Evolutionary conservation across 495 filamentous ascomycete genomes (phyloP).

Genomic region (Darksidea phi): DNA sequence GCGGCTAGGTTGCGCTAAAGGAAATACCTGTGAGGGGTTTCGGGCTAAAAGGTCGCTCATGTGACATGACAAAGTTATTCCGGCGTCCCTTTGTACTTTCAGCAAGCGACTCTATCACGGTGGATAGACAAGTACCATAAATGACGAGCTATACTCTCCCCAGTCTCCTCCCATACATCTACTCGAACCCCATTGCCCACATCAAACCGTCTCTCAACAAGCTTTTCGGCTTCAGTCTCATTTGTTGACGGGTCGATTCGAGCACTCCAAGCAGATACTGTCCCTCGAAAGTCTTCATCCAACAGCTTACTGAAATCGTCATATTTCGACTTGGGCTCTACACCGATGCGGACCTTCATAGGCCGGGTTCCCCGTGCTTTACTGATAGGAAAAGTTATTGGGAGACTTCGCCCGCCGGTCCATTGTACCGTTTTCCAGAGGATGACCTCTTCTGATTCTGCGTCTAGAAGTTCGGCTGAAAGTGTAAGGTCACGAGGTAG

Average conservation of each 20-base stretch:
- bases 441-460: constrained; percentile 42
- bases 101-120: background rate
- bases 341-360: constrained; percentile 40
- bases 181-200: constrained; percentile 34
- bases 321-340: constrained; percentile 21
- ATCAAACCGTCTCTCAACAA: constrained; percentile 56
- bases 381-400: constrained; percentile 40
- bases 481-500: constrained; percentile 64
- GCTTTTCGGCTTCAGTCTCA: constrained; percentile 45
- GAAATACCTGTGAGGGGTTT: background rate
- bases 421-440: constrained; percentile 51
- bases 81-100: constrained; percentile 61
- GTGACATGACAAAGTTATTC: constrained; percentile 55
- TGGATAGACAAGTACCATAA: constrained; percentile 66
- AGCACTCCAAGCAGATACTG: constrained; percentile 59
- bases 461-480: constrained; percentile 47
- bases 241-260: constrained; percentile 46
- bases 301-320: constrained; percentile 36
- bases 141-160: constrained; percentile 92
- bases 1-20: constrained; percentile 14
- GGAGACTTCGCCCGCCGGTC: constrained; percentile 57
- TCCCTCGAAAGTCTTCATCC: constrained; percentile 40
- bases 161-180: constrained; percentile 81
- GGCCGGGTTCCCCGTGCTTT: constrained; percentile 28
- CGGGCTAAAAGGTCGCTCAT: constrained; percentile 38